These are phyloP conservation scores for Nasturtium officinale DNA, from an alignment of 345 rosid genomes.

Conservation along the genomic window DNA sequence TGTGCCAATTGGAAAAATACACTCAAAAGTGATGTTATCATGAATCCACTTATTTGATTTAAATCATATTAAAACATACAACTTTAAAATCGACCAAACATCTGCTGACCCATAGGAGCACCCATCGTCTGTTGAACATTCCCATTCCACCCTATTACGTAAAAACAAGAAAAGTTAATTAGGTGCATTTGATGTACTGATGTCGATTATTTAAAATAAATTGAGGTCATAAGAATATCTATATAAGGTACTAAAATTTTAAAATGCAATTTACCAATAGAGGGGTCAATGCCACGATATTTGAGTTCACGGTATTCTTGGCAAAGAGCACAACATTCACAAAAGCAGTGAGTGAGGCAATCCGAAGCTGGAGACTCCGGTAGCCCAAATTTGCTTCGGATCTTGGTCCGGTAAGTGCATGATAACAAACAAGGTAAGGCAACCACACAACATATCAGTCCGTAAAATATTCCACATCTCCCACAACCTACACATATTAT, in stretches of 20 bases:
- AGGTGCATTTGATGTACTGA: neutral
- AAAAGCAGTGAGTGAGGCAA: constrained; percentile 62
- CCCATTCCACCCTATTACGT: constrained; percentile 57
- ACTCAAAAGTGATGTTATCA: neutral
- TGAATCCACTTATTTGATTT: neutral
- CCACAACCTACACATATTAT: constrained; percentile 50
- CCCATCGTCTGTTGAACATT: constrained; percentile 50
- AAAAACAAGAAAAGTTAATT: neutral
- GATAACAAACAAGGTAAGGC: constrained; percentile 63
- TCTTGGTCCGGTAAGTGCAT: constrained; percentile 65
- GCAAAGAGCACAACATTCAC: constrained; percentile 74
- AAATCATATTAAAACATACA: constrained; percentile 17
- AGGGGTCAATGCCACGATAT: constrained; percentile 63
- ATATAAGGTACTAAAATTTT: neutral
- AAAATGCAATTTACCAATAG: constrained; percentile 50
- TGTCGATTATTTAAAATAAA: neutral
- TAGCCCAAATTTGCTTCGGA: constrained; percentile 60
- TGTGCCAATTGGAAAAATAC: neutral
- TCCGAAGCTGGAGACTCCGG: constrained; percentile 67
- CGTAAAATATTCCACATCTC: constrained; percentile 56
- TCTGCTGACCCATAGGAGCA: constrained; percentile 56
- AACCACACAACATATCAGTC: constrained; percentile 37
- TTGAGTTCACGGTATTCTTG: constrained; percentile 76
- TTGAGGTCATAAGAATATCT: neutral
- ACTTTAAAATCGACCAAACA: constrained; percentile 44